Evolutionary conservation across 108 stramenopile species (phyloP).

Genomic region (Stephanodiscus minutulus): DNA sequence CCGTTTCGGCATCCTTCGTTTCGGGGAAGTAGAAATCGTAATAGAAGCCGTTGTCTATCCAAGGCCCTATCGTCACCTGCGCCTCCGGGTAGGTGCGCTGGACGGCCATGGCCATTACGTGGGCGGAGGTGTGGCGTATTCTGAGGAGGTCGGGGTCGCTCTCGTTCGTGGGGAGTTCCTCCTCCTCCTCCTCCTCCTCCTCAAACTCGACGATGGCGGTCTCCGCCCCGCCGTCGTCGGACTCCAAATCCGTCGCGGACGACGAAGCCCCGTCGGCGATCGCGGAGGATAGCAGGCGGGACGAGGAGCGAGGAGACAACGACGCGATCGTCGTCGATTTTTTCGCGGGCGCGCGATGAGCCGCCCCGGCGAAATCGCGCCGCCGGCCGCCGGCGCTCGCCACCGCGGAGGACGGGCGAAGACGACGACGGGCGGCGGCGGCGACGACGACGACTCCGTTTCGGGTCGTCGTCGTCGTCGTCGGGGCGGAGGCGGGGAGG

Average conservation of each 20-base stretch:
- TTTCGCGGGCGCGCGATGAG: no score
- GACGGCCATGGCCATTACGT: conserved; percentile 99
- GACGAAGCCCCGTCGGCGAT: neutral
- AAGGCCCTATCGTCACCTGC: conserved; percentile 97
- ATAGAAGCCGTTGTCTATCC: conserved; percentile 98
- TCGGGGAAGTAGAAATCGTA: conserved; percentile 95
- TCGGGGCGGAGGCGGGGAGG: no score
- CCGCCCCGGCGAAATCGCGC: no score
- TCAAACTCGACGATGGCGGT: conserved; percentile 25
- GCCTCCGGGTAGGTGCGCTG: conserved; percentile 91
- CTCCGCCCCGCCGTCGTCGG: neutral
- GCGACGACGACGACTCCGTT: no score
- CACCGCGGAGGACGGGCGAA: no score
- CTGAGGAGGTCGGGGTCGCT: conserved; percentile 81
- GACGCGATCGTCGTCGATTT: no score
- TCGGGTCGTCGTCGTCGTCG: no score
- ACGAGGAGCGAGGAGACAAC: no score
- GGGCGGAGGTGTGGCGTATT: conserved; percentile 95
- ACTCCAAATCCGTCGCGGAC: neutral
- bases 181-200: conserved; percentile 28
- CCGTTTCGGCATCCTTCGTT: conserved; percentile 71
- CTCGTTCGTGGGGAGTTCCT: conserved; percentile 94
- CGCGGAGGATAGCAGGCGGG: neutral
- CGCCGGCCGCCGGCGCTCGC: no score
- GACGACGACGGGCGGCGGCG: no score